Base-by-base conservation (phyloP, 306 rosid genomes). In the Neltuma alba region DNA sequence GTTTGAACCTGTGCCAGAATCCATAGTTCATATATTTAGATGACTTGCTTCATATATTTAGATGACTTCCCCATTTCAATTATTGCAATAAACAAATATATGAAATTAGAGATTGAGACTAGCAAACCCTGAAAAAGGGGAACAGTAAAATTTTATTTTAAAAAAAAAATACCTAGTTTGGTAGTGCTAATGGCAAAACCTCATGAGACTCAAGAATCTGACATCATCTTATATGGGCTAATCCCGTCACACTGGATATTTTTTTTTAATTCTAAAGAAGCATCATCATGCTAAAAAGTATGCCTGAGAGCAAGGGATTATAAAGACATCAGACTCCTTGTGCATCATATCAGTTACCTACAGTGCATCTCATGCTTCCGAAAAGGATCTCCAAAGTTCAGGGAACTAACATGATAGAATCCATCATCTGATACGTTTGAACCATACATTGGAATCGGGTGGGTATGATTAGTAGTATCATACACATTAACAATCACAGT, bases 291-390 rank as follows among this genome's bases (percentile, higher is more conserved):
- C 31, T 48, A 30, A 71, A 34, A 70, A 64, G 38, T 40, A 52
- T 11, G 28, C 50, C 7, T 30, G n/a, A 63, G 66, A 23, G 42
- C 14, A 25, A 42, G 64, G 18, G 44, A 62, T 23, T 18, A 21
- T 13, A 33, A 45, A 78, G 62, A 73, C 34, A 57, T 21, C 31
- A 79, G 55, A 58, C 45, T 33, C 31, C 9, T 34, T 72, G 41
- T 18, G 65, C 68, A 40, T 68, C 70, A 72, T 42, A 15, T 13
- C 61, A 13, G 42, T 81, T 85, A 92, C 99, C 99, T 87, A 95
- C 99, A 94, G 76, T 69, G 95, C 99, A 94, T 94, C 89, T 91
- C 99, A 81, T 94, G 99, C 89, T 87, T 94, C 82, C 99, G 86
- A 42, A 91, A 77, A 45, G 99, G 99, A 86, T 94, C 99, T 69